Conservation (phyloP, 2,329 filamentous ascomycete species). For the Penicillium frequentans region DNA sequence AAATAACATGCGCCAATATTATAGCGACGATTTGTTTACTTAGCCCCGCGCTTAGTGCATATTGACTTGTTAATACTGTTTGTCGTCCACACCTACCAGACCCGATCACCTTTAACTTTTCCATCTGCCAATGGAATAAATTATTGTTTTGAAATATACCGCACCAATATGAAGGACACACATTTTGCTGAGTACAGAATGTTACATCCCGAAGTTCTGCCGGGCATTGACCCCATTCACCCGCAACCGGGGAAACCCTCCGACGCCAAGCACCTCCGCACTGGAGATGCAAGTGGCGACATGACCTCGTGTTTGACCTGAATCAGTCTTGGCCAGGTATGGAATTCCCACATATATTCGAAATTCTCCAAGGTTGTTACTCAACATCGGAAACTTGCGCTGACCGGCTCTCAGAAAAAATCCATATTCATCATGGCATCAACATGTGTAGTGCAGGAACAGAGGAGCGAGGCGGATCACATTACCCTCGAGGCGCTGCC, state of each 20-base stretch:
- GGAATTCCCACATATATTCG: neutral
- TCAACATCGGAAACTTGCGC: neutral
- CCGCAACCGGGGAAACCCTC: neutral
- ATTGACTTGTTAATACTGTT: no score
- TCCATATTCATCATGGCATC: slow-evolving; percentile 10
- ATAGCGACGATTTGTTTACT: no score
- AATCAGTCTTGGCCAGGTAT: neutral
- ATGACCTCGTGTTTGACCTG: neutral
- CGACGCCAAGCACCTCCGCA: slow-evolving; percentile 8
- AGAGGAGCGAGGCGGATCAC: slow-evolving; percentile 6
- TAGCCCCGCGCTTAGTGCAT: no score
- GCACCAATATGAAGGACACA: no score
- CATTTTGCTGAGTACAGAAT: neutral
- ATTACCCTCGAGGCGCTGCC: slow-evolving; percentile 17
- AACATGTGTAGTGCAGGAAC: slow-evolving; percentile 8
- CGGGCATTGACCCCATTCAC: neutral
- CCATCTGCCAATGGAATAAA: no score
- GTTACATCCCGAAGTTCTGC: neutral
- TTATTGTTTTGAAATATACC: no score
- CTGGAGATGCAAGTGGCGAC: neutral
- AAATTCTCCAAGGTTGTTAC: neutral
- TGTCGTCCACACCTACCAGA: no score
- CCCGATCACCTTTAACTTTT: no score
- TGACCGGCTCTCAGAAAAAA: no score
- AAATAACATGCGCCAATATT: no score